Percentiles rank a stretch among this genome's conserved stretches.
phyloP scores from a whole-genome alignment of 768 basidiomycete species.

The Tricholoma sp. region DNA sequence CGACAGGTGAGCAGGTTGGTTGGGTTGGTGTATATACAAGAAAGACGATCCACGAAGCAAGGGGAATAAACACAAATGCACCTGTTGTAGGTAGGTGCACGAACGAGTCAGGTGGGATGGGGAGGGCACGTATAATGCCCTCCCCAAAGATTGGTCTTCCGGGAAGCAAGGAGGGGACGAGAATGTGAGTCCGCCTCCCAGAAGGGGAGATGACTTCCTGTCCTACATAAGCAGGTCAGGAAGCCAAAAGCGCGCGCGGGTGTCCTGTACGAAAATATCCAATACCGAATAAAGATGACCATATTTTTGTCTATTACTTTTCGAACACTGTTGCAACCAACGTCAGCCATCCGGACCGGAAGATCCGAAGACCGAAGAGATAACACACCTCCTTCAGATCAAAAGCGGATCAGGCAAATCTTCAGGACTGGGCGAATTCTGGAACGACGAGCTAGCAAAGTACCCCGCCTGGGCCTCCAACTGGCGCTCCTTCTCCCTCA shows the following conservation, averaged over 20 bases:
- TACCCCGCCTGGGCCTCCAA: conserved; percentile 38
- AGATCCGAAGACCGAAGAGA: neutral
- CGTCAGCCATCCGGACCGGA: neutral
- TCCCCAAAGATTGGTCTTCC: neutral
- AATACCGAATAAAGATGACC: conserved; percentile 7
- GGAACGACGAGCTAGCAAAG: conserved; percentile 79
- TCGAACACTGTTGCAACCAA: too few species aligned
- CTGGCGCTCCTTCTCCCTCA: conserved; percentile 25
- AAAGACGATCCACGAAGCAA: neutral
- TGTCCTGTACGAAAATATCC: conserved; percentile 17
- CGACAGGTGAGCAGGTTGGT: neutral
- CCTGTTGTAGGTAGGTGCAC: neutral
- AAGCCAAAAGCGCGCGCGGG: conserved; percentile 9
- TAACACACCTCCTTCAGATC: conserved; percentile 26
- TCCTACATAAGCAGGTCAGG: neutral
- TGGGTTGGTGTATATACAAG: neutral
- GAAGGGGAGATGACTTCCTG: neutral
- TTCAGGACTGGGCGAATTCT: conserved; percentile 83
- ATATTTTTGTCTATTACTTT: neutral
- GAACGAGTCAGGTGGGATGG: neutral
- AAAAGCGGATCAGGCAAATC: conserved; percentile 70
- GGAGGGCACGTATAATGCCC: neutral
- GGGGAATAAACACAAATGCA: neutral
- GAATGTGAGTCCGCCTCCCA: neutral
- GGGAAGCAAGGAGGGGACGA: too few species aligned